Percentiles rank a stretch among this genome's conserved stretches.
Evolutionary conservation across 352 stramenopile species (phyloP).

Genomic region (Aphanomyces stellatus): DNA sequence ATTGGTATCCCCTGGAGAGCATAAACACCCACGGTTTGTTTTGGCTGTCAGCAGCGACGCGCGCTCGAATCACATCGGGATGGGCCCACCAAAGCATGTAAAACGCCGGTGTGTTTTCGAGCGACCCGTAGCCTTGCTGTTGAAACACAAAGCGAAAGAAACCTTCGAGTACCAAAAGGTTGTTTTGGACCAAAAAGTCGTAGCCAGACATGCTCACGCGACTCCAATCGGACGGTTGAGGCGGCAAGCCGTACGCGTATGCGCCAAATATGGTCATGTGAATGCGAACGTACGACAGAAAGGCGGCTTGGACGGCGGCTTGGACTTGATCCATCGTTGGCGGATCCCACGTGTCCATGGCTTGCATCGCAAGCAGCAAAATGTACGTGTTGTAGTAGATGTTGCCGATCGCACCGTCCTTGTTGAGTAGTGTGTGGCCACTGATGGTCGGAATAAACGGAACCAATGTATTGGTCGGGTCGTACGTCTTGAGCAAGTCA

Average conservation of each 20-base stretch:
- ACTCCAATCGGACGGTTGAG: neutral
- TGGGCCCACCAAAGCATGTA: slow-evolving; percentile 3
- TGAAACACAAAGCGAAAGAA: neutral
- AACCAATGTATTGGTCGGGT: neutral
- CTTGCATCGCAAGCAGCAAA: neutral
- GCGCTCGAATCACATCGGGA: neutral
- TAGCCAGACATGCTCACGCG: neutral
- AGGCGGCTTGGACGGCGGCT: neutral
- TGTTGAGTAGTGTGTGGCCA: neutral
- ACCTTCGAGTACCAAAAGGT: neutral
- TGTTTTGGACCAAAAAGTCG: neutral
- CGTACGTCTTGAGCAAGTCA: neutral
- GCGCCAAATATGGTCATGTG: neutral
- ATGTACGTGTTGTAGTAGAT: neutral
- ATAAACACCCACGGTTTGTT: neutral
- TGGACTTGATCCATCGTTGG: neutral
- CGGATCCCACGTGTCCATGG: neutral
- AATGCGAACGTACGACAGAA: neutral
- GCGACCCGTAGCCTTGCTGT: neutral
- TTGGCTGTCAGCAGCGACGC: neutral
- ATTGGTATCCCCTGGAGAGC: neutral
- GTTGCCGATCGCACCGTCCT: neutral
- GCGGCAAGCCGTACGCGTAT: neutral
- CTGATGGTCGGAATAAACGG: neutral
- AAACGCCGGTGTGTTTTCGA: neutral